Conservation (phyloP, 1,284 basidiomycete genomes). For the Neolentinus lepideus region DNA sequence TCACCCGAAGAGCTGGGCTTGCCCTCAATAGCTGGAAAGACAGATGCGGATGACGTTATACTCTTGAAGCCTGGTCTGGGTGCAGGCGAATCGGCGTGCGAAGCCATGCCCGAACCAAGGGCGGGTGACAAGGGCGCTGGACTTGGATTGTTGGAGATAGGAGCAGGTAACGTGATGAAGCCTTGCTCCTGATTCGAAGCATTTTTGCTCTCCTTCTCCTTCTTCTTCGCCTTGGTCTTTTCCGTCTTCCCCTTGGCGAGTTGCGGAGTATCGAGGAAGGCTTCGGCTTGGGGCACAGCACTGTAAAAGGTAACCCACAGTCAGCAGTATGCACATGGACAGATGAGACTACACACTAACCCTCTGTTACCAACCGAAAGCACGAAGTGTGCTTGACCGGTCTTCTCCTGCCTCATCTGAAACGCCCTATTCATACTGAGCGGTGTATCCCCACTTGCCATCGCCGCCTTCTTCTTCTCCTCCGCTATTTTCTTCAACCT, state of each 20-base stretch:
- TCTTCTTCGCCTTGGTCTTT: conserved; percentile 71
- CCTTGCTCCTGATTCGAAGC: conserved; percentile 40
- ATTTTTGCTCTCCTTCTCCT: conserved; percentile 44
- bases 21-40: conserved; percentile 35
- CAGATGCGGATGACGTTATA: conserved; percentile 39
- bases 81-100: conserved; percentile 49
- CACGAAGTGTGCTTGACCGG: conserved; percentile 91
- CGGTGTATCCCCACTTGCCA: conserved; percentile 90
- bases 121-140: conserved; percentile 33
- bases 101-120: conserved; percentile 20
- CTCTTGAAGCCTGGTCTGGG: conserved; percentile 73
- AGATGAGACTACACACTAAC: conserved; percentile 36
- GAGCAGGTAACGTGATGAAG: conserved; percentile 65
- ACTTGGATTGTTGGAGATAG: conserved; percentile 39
- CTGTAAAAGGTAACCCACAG: conserved; percentile 28
- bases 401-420: conserved; percentile 83
- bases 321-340: conserved; percentile 2
- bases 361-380: conserved; percentile 90
- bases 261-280: conserved; percentile 72
- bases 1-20: conserved; percentile 53
- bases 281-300: conserved; percentile 72
- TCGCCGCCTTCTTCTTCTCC: conserved; percentile 86
- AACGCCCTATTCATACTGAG: conserved; percentile 90
- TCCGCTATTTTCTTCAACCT: conserved; percentile 90
- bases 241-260: conserved; percentile 70